phyloP scores from a whole-genome alignment of 2,329 filamentous ascomycete species.

The Plectosphaerella plurivora region DNA sequence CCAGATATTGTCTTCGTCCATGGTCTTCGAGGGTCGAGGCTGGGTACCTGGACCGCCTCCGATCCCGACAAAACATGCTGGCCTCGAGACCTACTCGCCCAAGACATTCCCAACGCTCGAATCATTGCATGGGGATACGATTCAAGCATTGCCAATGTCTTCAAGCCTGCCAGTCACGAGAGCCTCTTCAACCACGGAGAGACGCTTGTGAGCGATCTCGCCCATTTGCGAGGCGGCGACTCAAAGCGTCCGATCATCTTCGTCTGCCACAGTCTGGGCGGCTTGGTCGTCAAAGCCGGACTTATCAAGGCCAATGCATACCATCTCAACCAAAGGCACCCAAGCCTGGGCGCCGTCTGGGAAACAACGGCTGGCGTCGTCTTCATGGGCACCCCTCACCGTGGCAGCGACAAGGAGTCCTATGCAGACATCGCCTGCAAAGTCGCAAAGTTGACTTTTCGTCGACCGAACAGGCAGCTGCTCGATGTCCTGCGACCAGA shows the following conservation, averaged over 20 bases:
- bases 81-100: not conserved
- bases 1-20: not conserved
- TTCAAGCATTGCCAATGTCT: not conserved
- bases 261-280: not conserved
- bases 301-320: not conserved
- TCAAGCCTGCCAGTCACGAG: not conserved
- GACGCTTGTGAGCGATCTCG: slow-evolving; percentile 4
- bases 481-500: slow-evolving; percentile 1
- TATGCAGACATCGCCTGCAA: slow-evolving; percentile 2
- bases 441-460: slow-evolving; percentile 3
- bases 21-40: not conserved
- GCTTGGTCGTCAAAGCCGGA: not conserved
- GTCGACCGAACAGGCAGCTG: slow-evolving; percentile 1
- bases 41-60: not conserved
- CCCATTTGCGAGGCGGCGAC: not conserved
- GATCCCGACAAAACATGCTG: not conserved
- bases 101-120: not conserved
- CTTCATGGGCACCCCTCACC: slow-evolving; percentile 1
- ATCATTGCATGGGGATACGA: not conserved
- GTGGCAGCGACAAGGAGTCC: slow-evolving; percentile 3
- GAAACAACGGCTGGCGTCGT: slow-evolving; percentile 4
- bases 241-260: not conserved
- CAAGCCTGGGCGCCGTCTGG: not conserved
- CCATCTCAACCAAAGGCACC: not conserved
- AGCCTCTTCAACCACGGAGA: slow-evolving; percentile 8